phyloP scores from a whole-genome alignment of 257 asterid genomes.

The Craterostigma plantagineum region DNA sequence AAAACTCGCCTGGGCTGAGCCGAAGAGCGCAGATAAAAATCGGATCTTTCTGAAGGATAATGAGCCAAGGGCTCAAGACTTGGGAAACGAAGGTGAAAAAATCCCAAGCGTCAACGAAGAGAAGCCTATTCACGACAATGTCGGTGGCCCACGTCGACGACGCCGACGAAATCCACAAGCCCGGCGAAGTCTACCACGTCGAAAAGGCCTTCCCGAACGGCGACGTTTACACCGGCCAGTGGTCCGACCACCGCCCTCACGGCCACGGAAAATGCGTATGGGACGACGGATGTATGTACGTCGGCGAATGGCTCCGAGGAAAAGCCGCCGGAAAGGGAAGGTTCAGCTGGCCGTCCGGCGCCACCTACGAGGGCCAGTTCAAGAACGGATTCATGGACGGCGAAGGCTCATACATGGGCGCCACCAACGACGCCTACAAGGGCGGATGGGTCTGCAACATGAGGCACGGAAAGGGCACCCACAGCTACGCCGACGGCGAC shows the following conservation, averaged over 20 bases:
- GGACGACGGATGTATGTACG: conserved; percentile 81
- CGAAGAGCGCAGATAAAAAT: conserved; percentile 3
- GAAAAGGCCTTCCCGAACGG: conserved; percentile 52
- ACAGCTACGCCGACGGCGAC: conserved; percentile 49
- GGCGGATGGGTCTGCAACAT: conserved; percentile 54
- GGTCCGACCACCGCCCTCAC: conserved; percentile 39
- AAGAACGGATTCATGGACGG: conserved; percentile 68
- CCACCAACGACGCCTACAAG: conserved; percentile 35
- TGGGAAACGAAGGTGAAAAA: conserved; percentile 53
- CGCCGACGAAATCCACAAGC: conserved; percentile 18
- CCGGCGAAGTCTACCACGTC: conserved; percentile 27
- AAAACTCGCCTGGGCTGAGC: too few species aligned
- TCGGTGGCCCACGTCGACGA: conserved; percentile 88
- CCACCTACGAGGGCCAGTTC: conserved; percentile 76
- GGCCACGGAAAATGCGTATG: conserved; percentile 74
- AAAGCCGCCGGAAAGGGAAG: conserved; percentile 48
- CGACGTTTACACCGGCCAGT: conserved; percentile 65
- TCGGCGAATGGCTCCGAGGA: conserved; percentile 60
- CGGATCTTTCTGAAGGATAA: conserved; percentile 15
- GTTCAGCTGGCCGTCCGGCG: conserved; percentile 89
- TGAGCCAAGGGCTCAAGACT: conserved; percentile 59
- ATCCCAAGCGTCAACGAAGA: conserved; percentile 40
- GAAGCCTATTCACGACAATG: conserved; percentile 36
- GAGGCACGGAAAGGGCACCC: conserved; percentile 52
- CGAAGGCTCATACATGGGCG: conserved; percentile 54